Conservation (phyloP, 2,329 filamentous ascomycete genomes). For the Penicillium sclerotigenum region DNA sequence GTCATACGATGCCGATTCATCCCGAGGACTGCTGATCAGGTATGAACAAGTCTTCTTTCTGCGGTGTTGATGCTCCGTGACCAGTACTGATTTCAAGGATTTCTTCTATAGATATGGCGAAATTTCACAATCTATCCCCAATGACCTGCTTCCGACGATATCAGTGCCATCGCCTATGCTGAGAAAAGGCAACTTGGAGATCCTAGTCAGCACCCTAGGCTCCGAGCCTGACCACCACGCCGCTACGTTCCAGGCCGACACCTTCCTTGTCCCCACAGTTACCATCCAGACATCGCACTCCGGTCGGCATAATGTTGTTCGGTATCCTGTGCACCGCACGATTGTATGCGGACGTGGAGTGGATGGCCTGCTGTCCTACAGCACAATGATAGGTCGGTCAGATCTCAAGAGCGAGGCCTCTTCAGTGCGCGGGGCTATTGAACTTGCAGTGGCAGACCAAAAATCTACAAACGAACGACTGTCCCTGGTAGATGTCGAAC, state of each 20-base stretch:
- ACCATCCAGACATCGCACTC: constrained; percentile 65
- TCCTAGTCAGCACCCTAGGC: constrained; percentile 56
- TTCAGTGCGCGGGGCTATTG: constrained; percentile 38
- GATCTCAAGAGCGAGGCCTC: constrained; percentile 29
- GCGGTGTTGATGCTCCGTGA: background rate
- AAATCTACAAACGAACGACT: constrained; percentile 27
- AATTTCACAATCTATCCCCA: constrained; percentile 46
- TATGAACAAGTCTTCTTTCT: constrained; percentile 31
- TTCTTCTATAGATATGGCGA: constrained; percentile 53
- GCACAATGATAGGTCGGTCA: constrained; percentile 31
- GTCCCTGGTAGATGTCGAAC: constrained; percentile 60
- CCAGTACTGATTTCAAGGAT: background rate
- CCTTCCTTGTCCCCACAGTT: constrained; percentile 71
- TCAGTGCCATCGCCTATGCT: constrained; percentile 55
- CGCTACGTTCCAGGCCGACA: constrained; percentile 52
- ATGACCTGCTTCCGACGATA: constrained; percentile 54
- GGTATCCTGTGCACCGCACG: constrained; percentile 79
- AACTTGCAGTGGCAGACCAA: constrained; percentile 48
- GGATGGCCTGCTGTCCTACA: constrained; percentile 54
- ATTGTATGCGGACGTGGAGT: constrained; percentile 72
- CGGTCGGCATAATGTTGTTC: constrained; percentile 63
- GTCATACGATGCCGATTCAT: constrained; percentile 44
- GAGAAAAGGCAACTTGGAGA: constrained; percentile 57
- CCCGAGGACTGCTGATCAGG: constrained; percentile 62
- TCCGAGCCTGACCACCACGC: constrained; percentile 50